Evolutionary conservation across 805 yeast genomes (phyloP).

Genomic region (Wickerhamomyces xylosicus): DNA sequence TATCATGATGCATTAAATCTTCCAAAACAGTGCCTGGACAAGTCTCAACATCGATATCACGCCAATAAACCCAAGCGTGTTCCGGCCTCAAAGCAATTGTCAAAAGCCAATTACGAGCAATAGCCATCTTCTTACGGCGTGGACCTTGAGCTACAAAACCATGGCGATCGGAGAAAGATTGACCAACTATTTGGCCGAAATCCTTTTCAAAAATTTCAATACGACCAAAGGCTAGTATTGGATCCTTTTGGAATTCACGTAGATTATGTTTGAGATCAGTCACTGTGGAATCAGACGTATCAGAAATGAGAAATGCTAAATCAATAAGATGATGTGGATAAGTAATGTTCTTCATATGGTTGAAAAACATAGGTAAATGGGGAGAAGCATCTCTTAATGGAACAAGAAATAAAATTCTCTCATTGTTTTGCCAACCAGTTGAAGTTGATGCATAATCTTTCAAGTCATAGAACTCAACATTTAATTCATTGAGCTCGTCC

Average conservation of each 20-base stretch:
- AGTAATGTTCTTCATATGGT: conserved; percentile 67
- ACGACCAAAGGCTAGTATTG: conserved; percentile 67
- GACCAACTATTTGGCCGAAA: conserved; percentile 90
- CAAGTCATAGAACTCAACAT: conserved; percentile 67
- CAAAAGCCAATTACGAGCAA: conserved; percentile 91
- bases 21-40: conserved; percentile 78
- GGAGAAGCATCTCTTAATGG: conserved; percentile 89
- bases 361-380: conserved; percentile 83
- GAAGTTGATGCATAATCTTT: conserved; percentile 51
- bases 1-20: conserved; percentile 85
- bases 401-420: conserved; percentile 75
- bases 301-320: conserved; percentile 77
- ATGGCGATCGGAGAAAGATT: conserved; percentile 86
- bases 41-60: conserved; percentile 96
- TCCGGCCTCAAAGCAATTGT: conserved; percentile 81
- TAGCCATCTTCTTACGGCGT: conserved; percentile 88
- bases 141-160: conserved; percentile 96
- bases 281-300: conserved; percentile 83
- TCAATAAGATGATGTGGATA: conserved; percentile 86
- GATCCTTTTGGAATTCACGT: conserved; percentile 52
- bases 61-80: conserved; percentile 95
- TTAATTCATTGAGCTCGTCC: conserved; percentile 19
- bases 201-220: conserved; percentile 86
- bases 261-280: conserved; percentile 49
- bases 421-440: conserved; percentile 72